These are phyloP conservation scores for Collybia sordida DNA, from an alignment of 768 basidiomycete species.

Conservation along the genomic window DNA sequence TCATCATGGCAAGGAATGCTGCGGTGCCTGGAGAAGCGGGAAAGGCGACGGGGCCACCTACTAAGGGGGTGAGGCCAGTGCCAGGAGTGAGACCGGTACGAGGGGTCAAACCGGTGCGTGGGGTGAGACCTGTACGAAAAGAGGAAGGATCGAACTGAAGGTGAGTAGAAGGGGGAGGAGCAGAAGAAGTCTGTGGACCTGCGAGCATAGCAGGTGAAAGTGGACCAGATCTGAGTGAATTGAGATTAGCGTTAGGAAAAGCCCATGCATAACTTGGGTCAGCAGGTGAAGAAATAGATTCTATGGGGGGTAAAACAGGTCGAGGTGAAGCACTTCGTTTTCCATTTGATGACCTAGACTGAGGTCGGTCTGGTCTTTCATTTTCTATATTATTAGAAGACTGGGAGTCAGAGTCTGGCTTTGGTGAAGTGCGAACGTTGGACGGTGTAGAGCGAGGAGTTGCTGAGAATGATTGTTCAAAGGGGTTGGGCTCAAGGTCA, in stretches of 20 bases:
- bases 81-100: constrained; percentile 78
- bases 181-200: constrained; percentile 64
- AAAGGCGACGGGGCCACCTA: constrained; percentile 71
- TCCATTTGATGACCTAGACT: constrained; percentile 28
- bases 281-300: constrained; percentile 72
- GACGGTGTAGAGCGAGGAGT: constrained; percentile 41
- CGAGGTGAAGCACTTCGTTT: constrained; percentile 45
- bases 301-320: constrained; percentile 80
- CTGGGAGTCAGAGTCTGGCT: constrained; percentile 30
- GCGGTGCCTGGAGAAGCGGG: constrained; percentile 89
- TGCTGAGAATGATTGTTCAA: constrained; percentile 89
- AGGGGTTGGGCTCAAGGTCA: constrained; percentile 85
- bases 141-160: constrained; percentile 66
- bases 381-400: constrained; percentile 23
- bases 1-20: constrained; percentile 91
- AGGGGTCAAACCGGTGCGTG: constrained; percentile 81
- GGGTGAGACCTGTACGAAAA: constrained; percentile 88
- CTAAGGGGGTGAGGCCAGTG: constrained; percentile 79
- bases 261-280: constrained; percentile 70
- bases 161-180: constrained; percentile 29
- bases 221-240: constrained; percentile 89
- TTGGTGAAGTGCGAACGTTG: constrained; percentile 43
- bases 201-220: constrained; percentile 96
- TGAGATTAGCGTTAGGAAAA: constrained; percentile 54
- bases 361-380: constrained; percentile 23